Conservation (phyloP, 495 filamentous ascomycete species). For the Trichocladium uniseriatum region DNA sequence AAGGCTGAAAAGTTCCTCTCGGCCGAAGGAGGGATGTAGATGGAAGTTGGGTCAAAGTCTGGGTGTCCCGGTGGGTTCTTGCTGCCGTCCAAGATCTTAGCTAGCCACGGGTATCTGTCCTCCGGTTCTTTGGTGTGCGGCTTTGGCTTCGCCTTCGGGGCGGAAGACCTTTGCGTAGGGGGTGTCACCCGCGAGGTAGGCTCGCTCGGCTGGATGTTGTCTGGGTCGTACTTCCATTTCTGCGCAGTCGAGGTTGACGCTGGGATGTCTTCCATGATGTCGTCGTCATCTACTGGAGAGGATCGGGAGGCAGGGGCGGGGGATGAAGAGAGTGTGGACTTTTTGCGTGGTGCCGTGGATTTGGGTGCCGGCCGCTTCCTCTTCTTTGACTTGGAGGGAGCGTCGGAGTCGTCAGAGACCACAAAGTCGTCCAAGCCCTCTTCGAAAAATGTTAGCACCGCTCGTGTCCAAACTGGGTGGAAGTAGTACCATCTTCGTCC, state of each 20-base stretch:
- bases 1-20: constrained; percentile 80
- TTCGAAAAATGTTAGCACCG: constrained; percentile 18
- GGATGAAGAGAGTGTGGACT: constrained; percentile 43
- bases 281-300: constrained; percentile 8
- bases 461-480: not conserved
- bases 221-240: constrained; percentile 79
- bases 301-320: constrained; percentile 13
- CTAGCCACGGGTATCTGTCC: constrained; percentile 81
- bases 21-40: constrained; percentile 75
- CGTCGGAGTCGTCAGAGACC: constrained; percentile 79
- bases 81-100: constrained; percentile 72
- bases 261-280: constrained; percentile 43
- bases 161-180: constrained; percentile 34
- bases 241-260: constrained; percentile 61
- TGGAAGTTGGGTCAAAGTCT: constrained; percentile 84
- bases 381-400: constrained; percentile 52
- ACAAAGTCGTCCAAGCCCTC: constrained; percentile 77
- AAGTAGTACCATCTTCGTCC: constrained; percentile 44
- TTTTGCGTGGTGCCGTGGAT: constrained; percentile 46
- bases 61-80: constrained; percentile 69
- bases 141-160: constrained; percentile 46
- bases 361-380: constrained; percentile 53
- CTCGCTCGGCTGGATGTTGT: constrained; percentile 53
- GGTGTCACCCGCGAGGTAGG: constrained; percentile 28
- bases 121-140: constrained; percentile 71